Evolutionary conservation across 2,329 filamentous ascomycete genomes (phyloP).

Genomic region (Alternaria sp.): DNA sequence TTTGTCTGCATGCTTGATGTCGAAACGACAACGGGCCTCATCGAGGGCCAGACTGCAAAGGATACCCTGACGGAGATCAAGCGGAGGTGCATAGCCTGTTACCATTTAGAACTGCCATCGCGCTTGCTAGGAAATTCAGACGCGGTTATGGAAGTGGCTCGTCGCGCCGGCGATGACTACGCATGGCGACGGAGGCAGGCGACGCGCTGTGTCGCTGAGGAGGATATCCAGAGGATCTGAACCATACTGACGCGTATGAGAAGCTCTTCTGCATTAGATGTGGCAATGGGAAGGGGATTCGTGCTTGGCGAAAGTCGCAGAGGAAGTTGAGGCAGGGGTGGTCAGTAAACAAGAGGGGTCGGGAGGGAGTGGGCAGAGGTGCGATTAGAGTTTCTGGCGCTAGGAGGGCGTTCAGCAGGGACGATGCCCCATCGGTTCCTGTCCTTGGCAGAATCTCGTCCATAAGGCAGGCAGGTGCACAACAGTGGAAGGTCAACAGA

Average conservation of each 20-base stretch:
- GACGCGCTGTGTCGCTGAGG: background rate
- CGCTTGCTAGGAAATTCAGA: background rate
- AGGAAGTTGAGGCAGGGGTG: background rate
- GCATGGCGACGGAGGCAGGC: background rate
- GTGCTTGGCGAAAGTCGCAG: background rate
- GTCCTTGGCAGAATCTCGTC: constrained; percentile 14
- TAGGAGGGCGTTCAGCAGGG: constrained; percentile 9
- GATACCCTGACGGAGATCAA: background rate
- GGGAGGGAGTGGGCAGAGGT: constrained; percentile 11
- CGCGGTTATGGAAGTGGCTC: background rate
- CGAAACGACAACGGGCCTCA: background rate
- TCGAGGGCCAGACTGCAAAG: background rate
- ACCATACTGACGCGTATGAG: background rate
- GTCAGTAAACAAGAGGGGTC: background rate
- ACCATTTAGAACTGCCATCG: background rate
- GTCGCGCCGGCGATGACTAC: background rate
- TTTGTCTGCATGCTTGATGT: background rate
- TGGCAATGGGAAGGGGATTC: background rate
- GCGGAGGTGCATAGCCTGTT: background rate
- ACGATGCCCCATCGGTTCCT: constrained; percentile 6
- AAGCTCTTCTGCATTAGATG: background rate
- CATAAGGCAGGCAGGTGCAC: background rate
- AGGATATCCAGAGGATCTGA: background rate
- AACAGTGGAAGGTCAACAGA: background rate
- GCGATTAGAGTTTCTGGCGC: constrained; percentile 23